Percentiles rank a stretch among this genome's conserved stretches.
phyloP scores from a whole-genome alignment of 352 stramenopile species.

The Globisporangium yorkense region DNA sequence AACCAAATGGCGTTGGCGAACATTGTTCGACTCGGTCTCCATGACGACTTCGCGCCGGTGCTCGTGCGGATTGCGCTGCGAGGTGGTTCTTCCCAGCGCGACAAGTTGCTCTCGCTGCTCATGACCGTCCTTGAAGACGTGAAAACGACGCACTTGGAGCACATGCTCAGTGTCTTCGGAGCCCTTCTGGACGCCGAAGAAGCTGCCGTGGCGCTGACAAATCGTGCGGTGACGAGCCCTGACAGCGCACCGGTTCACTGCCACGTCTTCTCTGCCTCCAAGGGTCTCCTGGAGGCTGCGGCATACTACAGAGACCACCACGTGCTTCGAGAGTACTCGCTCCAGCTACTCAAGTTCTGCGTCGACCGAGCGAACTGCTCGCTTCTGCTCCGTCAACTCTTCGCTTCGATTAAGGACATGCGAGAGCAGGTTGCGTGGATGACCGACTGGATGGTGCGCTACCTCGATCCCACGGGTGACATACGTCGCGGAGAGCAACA shows the following conservation, averaged over 20 bases:
- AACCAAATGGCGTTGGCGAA: slow-evolving; percentile 45
- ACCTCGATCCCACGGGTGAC: slow-evolving; percentile 31
- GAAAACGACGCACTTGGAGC: slow-evolving; percentile 38
- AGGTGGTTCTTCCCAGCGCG: slow-evolving; percentile 17
- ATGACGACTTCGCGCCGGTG: slow-evolving; percentile 22
- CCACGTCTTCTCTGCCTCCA: slow-evolving; percentile 50
- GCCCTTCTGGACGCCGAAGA: slow-evolving; percentile 30
- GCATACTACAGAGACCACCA: slow-evolving; percentile 57
- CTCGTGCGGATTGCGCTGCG: slow-evolving; percentile 12
- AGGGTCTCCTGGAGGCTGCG: slow-evolving; percentile 50
- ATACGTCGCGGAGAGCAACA: slow-evolving; percentile 9
- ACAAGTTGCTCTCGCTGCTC: slow-evolving; percentile 46
- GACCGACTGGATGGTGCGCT: slow-evolving; percentile 32
- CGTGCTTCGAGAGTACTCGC: slow-evolving; percentile 36
- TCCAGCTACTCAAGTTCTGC: slow-evolving; percentile 49
- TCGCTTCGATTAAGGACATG: slow-evolving; percentile 27
- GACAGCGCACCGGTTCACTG: slow-evolving; percentile 21
- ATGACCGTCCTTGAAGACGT: slow-evolving; percentile 62
- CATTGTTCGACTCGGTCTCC: slow-evolving; percentile 28
- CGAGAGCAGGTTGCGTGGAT: slow-evolving; percentile 37
- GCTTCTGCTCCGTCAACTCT: slow-evolving; percentile 28
- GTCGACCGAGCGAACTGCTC: slow-evolving; percentile 25
- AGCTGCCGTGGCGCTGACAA: neutral
- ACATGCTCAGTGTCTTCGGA: slow-evolving; percentile 35
- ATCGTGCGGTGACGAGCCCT: neutral